phyloP scores from a whole-genome alignment of 306 rosid genomes.

The Trichosanthes truncata region DNA sequence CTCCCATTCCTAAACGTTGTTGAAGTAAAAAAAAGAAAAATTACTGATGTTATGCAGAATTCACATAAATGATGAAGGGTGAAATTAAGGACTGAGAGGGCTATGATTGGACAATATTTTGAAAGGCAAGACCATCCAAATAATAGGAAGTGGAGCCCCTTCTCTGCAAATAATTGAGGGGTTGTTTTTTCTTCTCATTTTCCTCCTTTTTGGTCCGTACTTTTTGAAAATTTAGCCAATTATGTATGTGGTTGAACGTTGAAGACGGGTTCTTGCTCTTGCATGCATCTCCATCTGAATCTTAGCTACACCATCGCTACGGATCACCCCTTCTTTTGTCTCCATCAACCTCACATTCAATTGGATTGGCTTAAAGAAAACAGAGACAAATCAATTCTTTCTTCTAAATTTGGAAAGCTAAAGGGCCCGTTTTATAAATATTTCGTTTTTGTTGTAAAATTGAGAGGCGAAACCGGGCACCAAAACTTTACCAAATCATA shows the following conservation, averaged over 20 bases:
- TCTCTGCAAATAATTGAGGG: background rate
- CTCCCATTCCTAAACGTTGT: no score
- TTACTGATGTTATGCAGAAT: no score
- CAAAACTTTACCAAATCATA: no score
- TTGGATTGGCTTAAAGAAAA: background rate
- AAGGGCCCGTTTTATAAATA: no score
- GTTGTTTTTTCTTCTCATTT: background rate
- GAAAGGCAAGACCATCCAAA: background rate
- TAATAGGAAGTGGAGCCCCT: background rate
- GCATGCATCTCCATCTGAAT: background rate
- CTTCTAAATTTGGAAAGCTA: background rate
- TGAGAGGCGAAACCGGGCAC: no score
- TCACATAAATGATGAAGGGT: background rate
- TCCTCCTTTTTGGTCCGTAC: background rate
- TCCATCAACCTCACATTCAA: background rate
- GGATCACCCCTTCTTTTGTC: background rate
- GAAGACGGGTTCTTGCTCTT: background rate
- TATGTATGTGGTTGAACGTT: background rate
- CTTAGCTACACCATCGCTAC: background rate
- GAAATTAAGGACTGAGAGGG: background rate
- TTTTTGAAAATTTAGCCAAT: background rate
- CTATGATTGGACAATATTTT: background rate
- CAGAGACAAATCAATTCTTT: no score
- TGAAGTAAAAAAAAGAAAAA: no score
- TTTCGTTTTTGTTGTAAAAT: no score